phyloP scores from a whole-genome alignment of 345 rosid species.

The Sapria himalayana region DNA sequence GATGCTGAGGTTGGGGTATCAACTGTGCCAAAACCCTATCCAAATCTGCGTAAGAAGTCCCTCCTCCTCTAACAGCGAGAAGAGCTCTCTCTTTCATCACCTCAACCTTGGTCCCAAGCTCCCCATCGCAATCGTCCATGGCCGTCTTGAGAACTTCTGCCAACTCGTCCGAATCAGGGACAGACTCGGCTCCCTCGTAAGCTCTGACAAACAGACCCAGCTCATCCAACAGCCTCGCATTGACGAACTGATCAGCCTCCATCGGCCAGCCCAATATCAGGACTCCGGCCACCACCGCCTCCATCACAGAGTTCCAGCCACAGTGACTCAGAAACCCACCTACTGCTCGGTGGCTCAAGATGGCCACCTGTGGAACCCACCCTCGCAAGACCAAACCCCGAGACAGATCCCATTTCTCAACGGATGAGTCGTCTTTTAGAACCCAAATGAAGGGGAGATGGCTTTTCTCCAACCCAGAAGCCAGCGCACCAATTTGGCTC shows the following conservation, averaged over 20 bases:
- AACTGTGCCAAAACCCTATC: conserved; percentile 18
- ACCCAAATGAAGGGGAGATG: conserved; percentile 39
- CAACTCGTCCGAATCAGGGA: conserved; percentile 31
- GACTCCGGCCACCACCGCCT: conserved; percentile 31
- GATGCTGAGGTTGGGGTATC: too few relatives aligned
- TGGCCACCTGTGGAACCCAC: conserved; percentile 39
- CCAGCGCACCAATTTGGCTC: conserved; percentile 32
- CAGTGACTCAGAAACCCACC: conserved; percentile 52
- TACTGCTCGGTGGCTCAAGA: conserved; percentile 33
- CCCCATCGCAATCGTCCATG: conserved; percentile 3
- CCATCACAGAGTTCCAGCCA: conserved; percentile 63
- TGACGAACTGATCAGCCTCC: conserved; percentile 47
- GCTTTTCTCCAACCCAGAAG: conserved; percentile 31
- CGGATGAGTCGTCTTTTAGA: conserved; percentile 15
- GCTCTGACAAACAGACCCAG: conserved; percentile 28
- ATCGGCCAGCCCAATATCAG: conserved; percentile 46
- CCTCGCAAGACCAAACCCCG: conserved; percentile 24
- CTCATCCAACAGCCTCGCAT: conserved; percentile 29
- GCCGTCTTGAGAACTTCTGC: conserved; percentile 12
- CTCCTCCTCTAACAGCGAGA: conserved; percentile 21
- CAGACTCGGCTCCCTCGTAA: conserved; percentile 26
- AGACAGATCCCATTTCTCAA: conserved; percentile 18
- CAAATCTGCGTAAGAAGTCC: conserved; percentile 22
- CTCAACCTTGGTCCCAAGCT: conserved; percentile 11
- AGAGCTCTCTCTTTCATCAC: conserved; percentile 15